Base-by-base conservation (phyloP, 768 basidiomycete species). In the Mycena maculata region DNA sequence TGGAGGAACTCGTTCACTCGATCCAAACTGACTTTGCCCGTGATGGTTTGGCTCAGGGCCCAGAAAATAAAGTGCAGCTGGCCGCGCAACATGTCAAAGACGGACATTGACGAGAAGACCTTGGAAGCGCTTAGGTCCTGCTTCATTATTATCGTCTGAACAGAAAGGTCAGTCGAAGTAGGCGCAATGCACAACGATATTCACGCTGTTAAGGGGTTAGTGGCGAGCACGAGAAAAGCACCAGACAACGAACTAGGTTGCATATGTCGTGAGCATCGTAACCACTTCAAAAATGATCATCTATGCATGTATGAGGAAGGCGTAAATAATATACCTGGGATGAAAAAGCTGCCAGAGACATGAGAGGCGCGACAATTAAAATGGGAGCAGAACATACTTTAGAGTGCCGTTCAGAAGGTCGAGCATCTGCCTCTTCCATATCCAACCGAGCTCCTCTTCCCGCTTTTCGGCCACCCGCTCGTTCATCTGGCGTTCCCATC, bases 191-290 rank as follows among this genome's bases (percentile, higher is more conserved):
- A 41, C 13, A 23, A 33, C 20, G 22, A 52, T 53, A 63, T 60
- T 45, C 8, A 67, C 66, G 10, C 66, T 67, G 48, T 30, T 2
- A n/a, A 33, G 8, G 31, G 12, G 25, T 67, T 47, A 67, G 54
- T 7, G n/a, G 42, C 23, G 18, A 33, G 25, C 9, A 56, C 20
- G 4, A n/a, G 13, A 11, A 30, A 38, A 45, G 15, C 9, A 44
- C 30, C 16, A 20, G n/a, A 31, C 15, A 25, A 68, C 67, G 44
- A 7, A 68, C 67, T 68, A 70, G 25, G 69, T 70, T 30, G 61
- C 80, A 70, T 87, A 92, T 1, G 90, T 89, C 18, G 85, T 82
- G 44, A 90, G 72, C 91, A 92, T 93, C 31, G 86, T 88, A 1
- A 86, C 39, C 11, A 92, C 75, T n/a, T n/a, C n/a, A n/a, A n/a